Evolutionary conservation across 2,329 filamentous ascomycete genomes (phyloP), one percentile per base, ranked within the genome.

Genomic region (Colletotrichum lentis): DNA sequence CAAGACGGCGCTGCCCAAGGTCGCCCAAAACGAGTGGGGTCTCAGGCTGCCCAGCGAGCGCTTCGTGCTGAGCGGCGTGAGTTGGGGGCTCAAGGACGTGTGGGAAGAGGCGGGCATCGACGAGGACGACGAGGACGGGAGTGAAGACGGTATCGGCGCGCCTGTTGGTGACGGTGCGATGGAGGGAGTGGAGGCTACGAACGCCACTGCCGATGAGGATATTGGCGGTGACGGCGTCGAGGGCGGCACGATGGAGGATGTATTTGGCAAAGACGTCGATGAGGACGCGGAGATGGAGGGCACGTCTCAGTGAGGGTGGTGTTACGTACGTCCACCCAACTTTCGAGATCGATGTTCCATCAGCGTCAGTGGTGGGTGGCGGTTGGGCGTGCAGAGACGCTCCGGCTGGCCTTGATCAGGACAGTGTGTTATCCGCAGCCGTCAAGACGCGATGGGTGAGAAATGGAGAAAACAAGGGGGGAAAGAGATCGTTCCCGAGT

Each of bases 21-120:
- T 91, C 18, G 80, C 86, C 14, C 83, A 86, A 49, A 87, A 86
- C 73, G 89, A 91, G 75, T 91, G 89, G 88, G 89, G 89, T 27
- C 84, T 90, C 7, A 80, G 89, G 12, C 77, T 91, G 68, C 89
- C 89, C 1, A 88, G 86, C 73, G 89, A 91, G 79, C 84, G 88
- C 64, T 91, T 91, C 73, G 89, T 91, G 37, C 81, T 91, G 52
- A 90, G 85, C 64, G 89, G 89, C 18, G 83, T 86, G 59, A 85
- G 86, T 69, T 91, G 89, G 89, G 87, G 87, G 0, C 75, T 91
- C 67, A 83, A 83, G 73, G 85, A 89, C 37, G 81, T 85, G 27
- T 89, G 87, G 85, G 84, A 83, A 43, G 81, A 82, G 61, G 76
- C 79, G 2, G 79, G 78, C 2, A 80, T 75, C 50, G 79, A 75